Base-by-base conservation (phyloP, 2,329 filamentous ascomycete species). In the Metarhizium anisopliae region DNA sequence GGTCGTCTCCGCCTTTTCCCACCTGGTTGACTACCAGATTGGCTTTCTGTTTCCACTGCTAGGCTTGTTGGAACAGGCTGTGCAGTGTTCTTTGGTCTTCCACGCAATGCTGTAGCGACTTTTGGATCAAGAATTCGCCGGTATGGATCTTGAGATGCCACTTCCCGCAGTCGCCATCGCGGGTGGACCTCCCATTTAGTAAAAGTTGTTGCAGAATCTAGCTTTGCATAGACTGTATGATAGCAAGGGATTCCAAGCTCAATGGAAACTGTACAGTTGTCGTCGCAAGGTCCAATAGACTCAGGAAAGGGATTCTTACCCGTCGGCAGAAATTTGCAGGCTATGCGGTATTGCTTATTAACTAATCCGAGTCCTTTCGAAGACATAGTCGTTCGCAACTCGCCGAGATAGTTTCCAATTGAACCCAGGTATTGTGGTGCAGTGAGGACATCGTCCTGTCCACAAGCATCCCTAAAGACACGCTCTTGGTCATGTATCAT, bases 91-190 rank as follows among this genome's bases (percentile, higher is more conserved):
- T 20, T 20, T 20, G 20, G 20, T 20, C 20, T 20, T 20, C 20
- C 20, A 29, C 47, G 47, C 30, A 49, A 29, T 2, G 7, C 8
- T 36, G 47, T 49, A 4, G 50, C 40, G 43, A 56, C 52, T 43
- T 53, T 56, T 14, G 54, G 54, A 32, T 56, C 54, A 18, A 56
- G 54, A 25, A 56, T 56, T 45, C 54, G 50, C 50, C 50, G 54
- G 11, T 50, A 53, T 42, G 50, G 50, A 50, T 56, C 54, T 50
- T n/a, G 50, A 43, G 54, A 56, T 29, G 5, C 47, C 30, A 43
- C 5, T 16, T 56, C 42, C 25, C 50, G 50, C 32, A 50, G 43
- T 35, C 54, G 50, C 50, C 54, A 36, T 0, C 42, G 11, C 25
- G 38, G 45, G 50, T 49, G 47, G 16, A 49, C 47, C 47, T 49